Conservation (phyloP, 2,329 filamentous ascomycete species). For the Fusarium hainanense region DNA sequence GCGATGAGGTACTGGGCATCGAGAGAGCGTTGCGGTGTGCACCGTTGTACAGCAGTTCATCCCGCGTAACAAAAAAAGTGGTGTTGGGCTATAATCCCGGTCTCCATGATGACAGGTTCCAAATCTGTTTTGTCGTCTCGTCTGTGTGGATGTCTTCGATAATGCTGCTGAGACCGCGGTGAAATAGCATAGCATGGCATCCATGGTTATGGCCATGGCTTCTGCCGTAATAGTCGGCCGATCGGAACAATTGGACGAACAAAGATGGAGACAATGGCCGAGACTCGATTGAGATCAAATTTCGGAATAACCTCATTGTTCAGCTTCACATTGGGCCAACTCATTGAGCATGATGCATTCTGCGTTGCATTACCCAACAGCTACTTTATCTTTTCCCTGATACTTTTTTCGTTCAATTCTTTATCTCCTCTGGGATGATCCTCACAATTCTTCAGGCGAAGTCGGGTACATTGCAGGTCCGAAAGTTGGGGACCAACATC, state of each 20-base stretch:
- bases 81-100: constrained; percentile 21
- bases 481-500: constrained; percentile 27
- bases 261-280: constrained; percentile 18
- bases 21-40: constrained; percentile 38
- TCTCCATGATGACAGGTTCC: constrained; percentile 39
- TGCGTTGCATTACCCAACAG: constrained; percentile 24
- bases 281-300: constrained; percentile 23
- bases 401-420: constrained; percentile 7
- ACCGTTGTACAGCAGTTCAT: constrained; percentile 34
- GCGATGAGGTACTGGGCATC: constrained; percentile 27
- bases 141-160: constrained; percentile 14
- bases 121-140: constrained; percentile 26
- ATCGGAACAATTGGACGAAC: constrained; percentile 8
- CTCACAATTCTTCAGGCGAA: constrained; percentile 26
- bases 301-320: constrained; percentile 31
- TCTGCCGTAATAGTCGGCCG: constrained; percentile 16
- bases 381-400: constrained; percentile 25
- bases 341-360: constrained; percentile 32
- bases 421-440: not conserved
- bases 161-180: constrained; percentile 38
- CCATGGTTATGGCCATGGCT: constrained; percentile 9
- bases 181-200: constrained; percentile 20
- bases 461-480: constrained; percentile 18
- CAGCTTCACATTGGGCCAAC: constrained; percentile 22
- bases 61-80: constrained; percentile 16